These are phyloP conservation scores for Ganoderma resinaceum DNA, from an alignment of 1,284 basidiomycete species.

Conservation along the genomic window DNA sequence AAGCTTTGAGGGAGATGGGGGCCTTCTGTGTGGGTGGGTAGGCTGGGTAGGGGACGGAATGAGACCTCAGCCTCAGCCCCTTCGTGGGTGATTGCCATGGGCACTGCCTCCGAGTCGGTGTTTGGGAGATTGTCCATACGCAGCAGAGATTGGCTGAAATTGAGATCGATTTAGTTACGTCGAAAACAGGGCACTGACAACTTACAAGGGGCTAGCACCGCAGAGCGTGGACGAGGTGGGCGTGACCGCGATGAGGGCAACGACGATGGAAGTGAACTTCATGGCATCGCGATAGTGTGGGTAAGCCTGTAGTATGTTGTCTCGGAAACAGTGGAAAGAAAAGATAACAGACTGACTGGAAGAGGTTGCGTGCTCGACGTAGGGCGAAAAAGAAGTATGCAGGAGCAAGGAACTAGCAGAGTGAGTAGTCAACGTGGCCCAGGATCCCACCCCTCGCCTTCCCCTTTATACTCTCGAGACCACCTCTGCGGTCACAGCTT, in stretches of 20 bases:
- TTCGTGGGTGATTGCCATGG: slow-evolving; percentile 35
- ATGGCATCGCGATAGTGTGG: neutral
- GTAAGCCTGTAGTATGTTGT: no score
- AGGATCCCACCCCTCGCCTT: no score
- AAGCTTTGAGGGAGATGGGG: slow-evolving; percentile 68
- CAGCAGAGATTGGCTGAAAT: neutral
- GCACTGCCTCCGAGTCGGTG: neutral
- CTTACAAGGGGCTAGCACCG: neutral
- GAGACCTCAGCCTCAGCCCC: slow-evolving; percentile 37
- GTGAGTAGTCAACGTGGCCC: no score
- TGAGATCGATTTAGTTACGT: neutral
- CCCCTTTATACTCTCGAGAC: neutral
- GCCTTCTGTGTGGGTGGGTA: slow-evolving; percentile 51
- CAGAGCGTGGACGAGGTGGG: neutral
- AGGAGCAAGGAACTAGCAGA: no score
- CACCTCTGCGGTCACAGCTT: neutral
- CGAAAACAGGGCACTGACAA: neutral
- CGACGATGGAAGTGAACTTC: neutral
- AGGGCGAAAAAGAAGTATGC: no score
- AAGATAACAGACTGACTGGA: no score
- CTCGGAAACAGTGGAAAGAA: neutral
- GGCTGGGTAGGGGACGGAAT: slow-evolving; percentile 38
- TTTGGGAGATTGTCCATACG: neutral
- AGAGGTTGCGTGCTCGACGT: no score
- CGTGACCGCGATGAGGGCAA: neutral